Evolutionary conservation across 2,329 filamentous ascomycete genomes (phyloP).

Genomic region (Paecilomyces variotii): DNA sequence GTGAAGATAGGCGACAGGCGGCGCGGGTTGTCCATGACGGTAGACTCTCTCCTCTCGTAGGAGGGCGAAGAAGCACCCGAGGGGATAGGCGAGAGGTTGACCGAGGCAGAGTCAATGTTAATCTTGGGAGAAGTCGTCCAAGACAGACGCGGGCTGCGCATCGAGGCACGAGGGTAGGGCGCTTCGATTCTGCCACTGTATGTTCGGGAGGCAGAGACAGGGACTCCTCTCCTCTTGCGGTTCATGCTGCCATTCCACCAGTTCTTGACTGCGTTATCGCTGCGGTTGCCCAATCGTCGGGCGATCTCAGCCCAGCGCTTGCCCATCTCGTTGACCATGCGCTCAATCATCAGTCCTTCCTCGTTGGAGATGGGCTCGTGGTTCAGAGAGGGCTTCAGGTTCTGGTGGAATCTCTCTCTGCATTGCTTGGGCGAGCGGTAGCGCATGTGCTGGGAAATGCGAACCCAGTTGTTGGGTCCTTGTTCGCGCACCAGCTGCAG

Average conservation of each 20-base stretch:
- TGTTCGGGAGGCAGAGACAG: slow-evolving; percentile 24
- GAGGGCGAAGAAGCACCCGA: neutral
- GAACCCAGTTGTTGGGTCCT: slow-evolving; percentile 82
- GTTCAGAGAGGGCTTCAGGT: slow-evolving; percentile 69
- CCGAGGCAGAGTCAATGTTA: slow-evolving; percentile 1
- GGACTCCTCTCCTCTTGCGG: slow-evolving; percentile 52
- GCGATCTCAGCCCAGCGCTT: slow-evolving; percentile 94
- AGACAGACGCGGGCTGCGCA: slow-evolving; percentile 12
- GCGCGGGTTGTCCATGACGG: slow-evolving; percentile 12
- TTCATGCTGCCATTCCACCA: slow-evolving; percentile 97
- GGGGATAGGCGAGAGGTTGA: neutral
- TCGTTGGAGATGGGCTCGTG: slow-evolving; percentile 64
- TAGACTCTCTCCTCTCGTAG: slow-evolving; percentile 3
- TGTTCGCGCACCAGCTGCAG: slow-evolving; percentile 62
- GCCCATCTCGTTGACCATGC: slow-evolving; percentile 67
- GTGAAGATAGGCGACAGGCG: slow-evolving; percentile 32
- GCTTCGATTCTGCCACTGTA: slow-evolving; percentile 30
- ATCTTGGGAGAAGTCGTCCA: slow-evolving; percentile 11
- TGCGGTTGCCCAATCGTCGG: slow-evolving; percentile 69
- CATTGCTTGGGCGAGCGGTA: slow-evolving; percentile 89
- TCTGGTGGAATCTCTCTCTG: slow-evolving; percentile 88
- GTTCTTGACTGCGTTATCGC: slow-evolving; percentile 95
- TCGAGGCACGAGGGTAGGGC: slow-evolving; percentile 28
- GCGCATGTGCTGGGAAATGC: slow-evolving; percentile 66
- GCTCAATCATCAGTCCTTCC: slow-evolving; percentile 66